phyloP scores from a whole-genome alignment of 1,284 basidiomycete genomes.

The Ganoderma lucidum region DNA sequence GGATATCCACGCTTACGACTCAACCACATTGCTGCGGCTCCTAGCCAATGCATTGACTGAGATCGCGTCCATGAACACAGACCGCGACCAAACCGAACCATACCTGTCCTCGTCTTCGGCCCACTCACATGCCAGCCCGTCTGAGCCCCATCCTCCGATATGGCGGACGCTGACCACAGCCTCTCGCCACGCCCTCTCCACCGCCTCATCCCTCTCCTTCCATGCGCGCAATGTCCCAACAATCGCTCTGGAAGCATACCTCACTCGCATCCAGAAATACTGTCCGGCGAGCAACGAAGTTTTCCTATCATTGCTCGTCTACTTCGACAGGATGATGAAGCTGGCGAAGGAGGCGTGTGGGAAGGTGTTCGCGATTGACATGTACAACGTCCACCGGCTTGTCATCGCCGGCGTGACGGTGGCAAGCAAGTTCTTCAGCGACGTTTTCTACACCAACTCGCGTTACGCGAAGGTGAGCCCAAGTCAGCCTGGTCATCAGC shows the following conservation, averaged over 20 bases:
- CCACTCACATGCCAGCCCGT: slow-evolving; percentile 38
- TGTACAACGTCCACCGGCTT: slow-evolving; percentile 93
- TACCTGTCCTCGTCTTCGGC: slow-evolving; percentile 29
- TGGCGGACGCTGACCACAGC: slow-evolving; percentile 81
- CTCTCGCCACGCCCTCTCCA: slow-evolving; percentile 81
- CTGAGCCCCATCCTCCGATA: slow-evolving; percentile 51
- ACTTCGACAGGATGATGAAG: slow-evolving; percentile 93
- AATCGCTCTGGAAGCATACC: slow-evolving; percentile 94
- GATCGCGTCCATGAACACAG: slow-evolving; percentile 82
- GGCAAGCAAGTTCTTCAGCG: slow-evolving; percentile 98
- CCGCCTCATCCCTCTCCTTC: slow-evolving; percentile 89
- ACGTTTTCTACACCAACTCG: slow-evolving; percentile 99
- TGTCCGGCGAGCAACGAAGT: slow-evolving; percentile 99
- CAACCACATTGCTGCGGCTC: slow-evolving; percentile 81
- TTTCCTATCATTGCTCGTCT: slow-evolving; percentile 92
- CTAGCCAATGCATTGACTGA: slow-evolving; percentile 92
- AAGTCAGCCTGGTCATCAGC: too few species aligned
- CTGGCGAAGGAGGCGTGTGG: slow-evolving; percentile 71
- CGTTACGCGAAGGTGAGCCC: slow-evolving; percentile 92
- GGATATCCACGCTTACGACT: slow-evolving; percentile 72
- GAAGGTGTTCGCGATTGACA: slow-evolving; percentile 92
- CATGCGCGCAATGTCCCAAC: slow-evolving; percentile 96
- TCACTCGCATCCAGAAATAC: slow-evolving; percentile 96
- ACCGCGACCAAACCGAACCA: slow-evolving; percentile 67
- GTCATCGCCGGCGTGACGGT: slow-evolving; percentile 98